A percentile compares a stretch with the other conserved stretches of the same genome.
Conservation (phyloP, 2,329 filamentous ascomycete genomes). For the Aspergillus bombycis region DNA sequence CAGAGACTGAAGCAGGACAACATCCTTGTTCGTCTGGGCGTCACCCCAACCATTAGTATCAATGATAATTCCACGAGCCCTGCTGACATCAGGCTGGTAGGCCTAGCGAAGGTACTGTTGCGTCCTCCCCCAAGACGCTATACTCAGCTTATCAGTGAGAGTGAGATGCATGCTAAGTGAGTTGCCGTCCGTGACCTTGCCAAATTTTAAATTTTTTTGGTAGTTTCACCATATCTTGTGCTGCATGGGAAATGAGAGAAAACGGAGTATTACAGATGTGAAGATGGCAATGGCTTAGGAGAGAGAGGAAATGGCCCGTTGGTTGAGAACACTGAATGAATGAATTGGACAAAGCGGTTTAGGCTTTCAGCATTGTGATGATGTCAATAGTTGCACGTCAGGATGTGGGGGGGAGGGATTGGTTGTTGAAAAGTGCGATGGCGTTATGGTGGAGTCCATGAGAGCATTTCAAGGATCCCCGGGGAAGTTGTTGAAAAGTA, state of each 20-base stretch:
- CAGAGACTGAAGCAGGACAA: conserved; percentile 17
- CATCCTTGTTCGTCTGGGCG: conserved; percentile 21
- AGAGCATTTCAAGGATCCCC: background rate
- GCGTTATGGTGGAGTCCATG: background rate
- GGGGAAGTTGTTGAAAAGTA: background rate
- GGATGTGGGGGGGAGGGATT: background rate
- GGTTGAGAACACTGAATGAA: background rate
- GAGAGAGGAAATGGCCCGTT: background rate
- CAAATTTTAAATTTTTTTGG: too few species aligned
- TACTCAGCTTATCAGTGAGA: background rate
- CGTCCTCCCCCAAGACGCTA: conserved; percentile 6
- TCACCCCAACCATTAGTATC: conserved; percentile 27
- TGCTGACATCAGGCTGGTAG: conserved; percentile 16
- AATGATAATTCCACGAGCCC: conserved; percentile 21
- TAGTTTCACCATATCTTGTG: background rate
- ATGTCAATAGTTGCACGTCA: background rate
- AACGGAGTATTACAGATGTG: background rate
- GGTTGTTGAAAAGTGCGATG: background rate
- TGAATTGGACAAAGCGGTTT: background rate
- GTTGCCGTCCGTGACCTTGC: background rate
- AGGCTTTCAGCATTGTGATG: background rate
- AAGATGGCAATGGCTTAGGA: background rate
- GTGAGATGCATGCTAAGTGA: background rate
- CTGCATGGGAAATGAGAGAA: background rate
- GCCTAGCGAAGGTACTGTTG: conserved; percentile 25